Evolutionary conservation across 2,329 filamentous ascomycete species (phyloP).

Genomic region (Claviceps monticola): DNA sequence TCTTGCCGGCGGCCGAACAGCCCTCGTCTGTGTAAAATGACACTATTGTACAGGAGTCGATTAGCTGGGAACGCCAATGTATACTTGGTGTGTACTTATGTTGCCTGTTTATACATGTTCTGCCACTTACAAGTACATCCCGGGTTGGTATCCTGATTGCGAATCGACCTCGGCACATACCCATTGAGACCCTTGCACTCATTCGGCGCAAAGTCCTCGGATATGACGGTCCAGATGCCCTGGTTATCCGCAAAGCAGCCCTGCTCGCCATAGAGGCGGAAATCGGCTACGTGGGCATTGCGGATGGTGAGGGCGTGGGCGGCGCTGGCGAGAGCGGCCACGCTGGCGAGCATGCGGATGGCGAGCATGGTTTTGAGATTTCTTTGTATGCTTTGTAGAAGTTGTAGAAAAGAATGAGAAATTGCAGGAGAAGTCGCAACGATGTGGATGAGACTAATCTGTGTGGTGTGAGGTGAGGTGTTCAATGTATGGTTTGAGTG

Average conservation of each 20-base stretch:
- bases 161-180: slow-evolving; percentile 7
- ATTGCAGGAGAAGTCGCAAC: not conserved
- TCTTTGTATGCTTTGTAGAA: not conserved
- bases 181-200: slow-evolving; percentile 10
- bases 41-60: slow-evolving; percentile 1
- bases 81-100: not conserved
- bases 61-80: not conserved
- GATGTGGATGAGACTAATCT: not conserved
- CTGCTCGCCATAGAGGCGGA: slow-evolving; percentile 11
- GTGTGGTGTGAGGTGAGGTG: too few relatives aligned
- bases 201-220: slow-evolving; percentile 9
- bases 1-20: slow-evolving; percentile 3
- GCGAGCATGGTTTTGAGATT: slow-evolving; percentile 6
- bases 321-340: slow-evolving; percentile 6
- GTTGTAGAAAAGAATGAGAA: too few relatives aligned
- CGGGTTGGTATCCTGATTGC: slow-evolving; percentile 6
- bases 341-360: slow-evolving; percentile 5
- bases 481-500: too few relatives aligned
- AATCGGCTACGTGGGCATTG: slow-evolving; percentile 13
- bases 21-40: slow-evolving; percentile 6
- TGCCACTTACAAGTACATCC: slow-evolving; percentile 10
- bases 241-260: slow-evolving; percentile 11
- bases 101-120: too few relatives aligned
- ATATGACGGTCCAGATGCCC: slow-evolving; percentile 15
- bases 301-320: slow-evolving; percentile 8